A percentile compares a stretch with the other conserved stretches of the same genome.
Evolutionary conservation across 768 basidiomycete species (phyloP).

Genomic region (Bullera alba): DNA sequence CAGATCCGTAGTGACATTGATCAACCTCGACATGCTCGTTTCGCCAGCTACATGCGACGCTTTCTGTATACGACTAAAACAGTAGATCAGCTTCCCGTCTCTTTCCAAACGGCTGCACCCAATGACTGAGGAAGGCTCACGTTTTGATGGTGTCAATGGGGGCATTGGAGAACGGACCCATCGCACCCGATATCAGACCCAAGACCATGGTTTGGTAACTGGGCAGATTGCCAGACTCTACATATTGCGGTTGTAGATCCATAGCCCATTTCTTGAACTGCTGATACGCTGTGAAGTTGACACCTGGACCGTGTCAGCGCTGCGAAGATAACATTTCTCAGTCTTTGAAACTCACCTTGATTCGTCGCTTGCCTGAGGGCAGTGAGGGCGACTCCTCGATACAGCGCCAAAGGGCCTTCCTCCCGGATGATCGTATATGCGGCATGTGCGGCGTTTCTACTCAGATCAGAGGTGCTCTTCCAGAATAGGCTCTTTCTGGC

Average conservation of each 20-base stretch:
- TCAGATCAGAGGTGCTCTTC: background rate
- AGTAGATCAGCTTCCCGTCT: background rate
- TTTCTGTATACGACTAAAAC: constrained; percentile 68
- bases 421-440: constrained; percentile 89
- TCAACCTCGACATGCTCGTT: constrained; percentile 70
- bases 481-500: background rate
- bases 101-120: background rate
- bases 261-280: constrained; percentile 84
- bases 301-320: constrained; percentile 53
- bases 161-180: constrained; percentile 97
- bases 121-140: constrained; percentile 38
- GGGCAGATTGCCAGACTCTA: constrained; percentile 58
- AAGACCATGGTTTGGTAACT: constrained; percentile 94
- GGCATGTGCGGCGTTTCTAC: constrained; percentile 81
- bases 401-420: constrained; percentile 76
- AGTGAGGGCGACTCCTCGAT: constrained; percentile 87
- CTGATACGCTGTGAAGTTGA: constrained; percentile 97
- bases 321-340: background rate
- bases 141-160: constrained; percentile 75
- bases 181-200: constrained; percentile 90
- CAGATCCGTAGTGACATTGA: constrained; percentile 80
- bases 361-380: constrained; percentile 95
- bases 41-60: constrained; percentile 65
- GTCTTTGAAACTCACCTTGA: constrained; percentile 57
- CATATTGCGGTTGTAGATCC: constrained; percentile 65